Base-by-base conservation (phyloP, 371 early-diverging fungal species). In the Saksenaea oblongispora region DNA sequence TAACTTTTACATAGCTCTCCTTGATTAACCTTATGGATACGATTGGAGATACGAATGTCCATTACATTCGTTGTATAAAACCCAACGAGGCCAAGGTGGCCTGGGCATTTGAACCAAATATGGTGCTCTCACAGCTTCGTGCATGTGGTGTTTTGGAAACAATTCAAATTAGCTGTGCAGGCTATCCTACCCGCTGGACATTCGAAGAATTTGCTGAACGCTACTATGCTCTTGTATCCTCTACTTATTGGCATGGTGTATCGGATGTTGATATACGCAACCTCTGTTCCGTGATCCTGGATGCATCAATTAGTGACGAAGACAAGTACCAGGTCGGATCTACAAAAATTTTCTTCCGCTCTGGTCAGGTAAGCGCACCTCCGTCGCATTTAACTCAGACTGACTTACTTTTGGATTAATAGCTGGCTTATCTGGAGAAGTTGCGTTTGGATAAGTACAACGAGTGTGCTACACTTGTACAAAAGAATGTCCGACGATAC, bases 121-220 rank as follows among this genome's bases (percentile, higher is more conserved):
- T 96, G 89, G 97, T 99, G 7, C 82, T 99, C 1, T 79, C 92
- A 27, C 99, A 99, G 78, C 75, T 99, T 44, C 90, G 96, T 57
- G 99, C 99, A 26, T 99, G 99, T 84, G 99, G 99, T 87, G 99
- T 99, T 14, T 75, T 99, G 24, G 99, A 99, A 80, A 99, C 99
- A 4, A 99, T 99, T 67, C 91, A 98, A 39, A 99, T 99, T 75
- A 92, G 93, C 72, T 94, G 98, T 72, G 95, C 95, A 31, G 99
- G 99, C n/a, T 99, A 98, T 76, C 99, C 99, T 13, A 88, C 93
- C 3, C 87, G 98, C 28, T 89, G 95, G 84, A 85, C 89, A n/a
- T 96, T 93, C 78, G 84, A 85, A 56, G 99, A 99, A 67, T 99
- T 99, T 73, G 91, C 90, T 31, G 90, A 93, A 62, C 91, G 97